These are phyloP conservation scores for Salvia miltiorrhiza DNA, from an alignment of 257 asterid genomes.

Conservation along the genomic window DNA sequence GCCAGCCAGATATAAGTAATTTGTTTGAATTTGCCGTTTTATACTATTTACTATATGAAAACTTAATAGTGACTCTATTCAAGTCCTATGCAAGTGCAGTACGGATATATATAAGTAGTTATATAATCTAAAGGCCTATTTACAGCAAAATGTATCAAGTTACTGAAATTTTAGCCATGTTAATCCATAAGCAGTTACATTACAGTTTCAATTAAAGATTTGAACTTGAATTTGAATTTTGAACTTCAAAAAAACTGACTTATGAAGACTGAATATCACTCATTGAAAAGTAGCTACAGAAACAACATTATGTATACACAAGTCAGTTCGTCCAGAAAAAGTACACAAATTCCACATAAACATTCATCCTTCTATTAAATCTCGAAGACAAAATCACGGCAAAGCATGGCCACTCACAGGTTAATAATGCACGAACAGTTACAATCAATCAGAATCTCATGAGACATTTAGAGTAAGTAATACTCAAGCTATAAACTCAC, in stretches of 20 bases:
- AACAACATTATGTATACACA: too few relatives aligned
- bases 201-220: not conserved
- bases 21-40: too few relatives aligned
- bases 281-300: too few relatives aligned
- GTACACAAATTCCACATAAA: not conserved
- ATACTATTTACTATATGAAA: too few relatives aligned
- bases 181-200: not conserved
- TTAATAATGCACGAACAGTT: not conserved
- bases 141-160: not conserved
- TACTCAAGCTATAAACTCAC: not conserved
- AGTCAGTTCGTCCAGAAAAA: too few relatives aligned
- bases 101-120: not conserved
- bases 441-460: not conserved
- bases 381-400: not conserved
- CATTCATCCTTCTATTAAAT: not conserved
- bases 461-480: not conserved
- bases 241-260: too few relatives aligned
- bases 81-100: not conserved
- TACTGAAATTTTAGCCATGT: not conserved
- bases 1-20: not conserved
- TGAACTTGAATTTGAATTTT: not conserved
- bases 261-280: too few relatives aligned
- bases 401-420: not conserved
- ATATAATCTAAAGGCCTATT: not conserved
- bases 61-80: too few relatives aligned